A percentile compares a stretch with the other conserved stretches of the same genome.
phyloP scores from a whole-genome alignment of 148 eudicot genomes.

The Mesembryanthemum crystallinum region DNA sequence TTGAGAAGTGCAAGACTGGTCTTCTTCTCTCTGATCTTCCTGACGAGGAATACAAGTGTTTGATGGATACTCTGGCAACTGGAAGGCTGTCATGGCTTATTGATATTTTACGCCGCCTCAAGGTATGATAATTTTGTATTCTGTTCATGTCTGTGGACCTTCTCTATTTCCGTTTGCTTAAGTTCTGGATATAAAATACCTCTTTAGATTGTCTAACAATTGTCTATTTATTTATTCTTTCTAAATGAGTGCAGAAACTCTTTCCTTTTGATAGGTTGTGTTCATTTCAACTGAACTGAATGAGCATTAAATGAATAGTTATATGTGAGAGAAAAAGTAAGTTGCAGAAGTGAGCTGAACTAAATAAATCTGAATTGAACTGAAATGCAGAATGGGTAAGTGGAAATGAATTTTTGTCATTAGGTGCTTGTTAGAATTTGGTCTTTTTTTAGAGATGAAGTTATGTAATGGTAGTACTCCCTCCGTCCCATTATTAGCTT shows the following conservation, averaged over 20 bases:
- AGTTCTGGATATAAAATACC: neutral
- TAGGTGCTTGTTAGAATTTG: neutral
- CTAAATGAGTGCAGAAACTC: neutral
- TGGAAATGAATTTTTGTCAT: too few relatives aligned
- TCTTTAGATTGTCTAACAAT: neutral
- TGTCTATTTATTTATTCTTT: neutral
- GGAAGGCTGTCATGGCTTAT: slow-evolving; percentile 72
- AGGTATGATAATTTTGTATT: slow-evolving; percentile 39
- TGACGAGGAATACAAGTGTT: slow-evolving; percentile 56
- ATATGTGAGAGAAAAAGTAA: too few relatives aligned
- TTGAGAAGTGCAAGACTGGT: slow-evolving; percentile 70
- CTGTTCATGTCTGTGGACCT: neutral
- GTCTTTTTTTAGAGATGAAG: too few relatives aligned
- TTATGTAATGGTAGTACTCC: too few relatives aligned
- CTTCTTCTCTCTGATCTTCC: slow-evolving; percentile 78
- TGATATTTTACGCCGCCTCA: slow-evolving; percentile 76
- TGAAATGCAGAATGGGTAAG: too few relatives aligned
- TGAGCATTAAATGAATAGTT: too few relatives aligned
- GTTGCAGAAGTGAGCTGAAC: too few relatives aligned
- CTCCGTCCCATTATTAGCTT: too few relatives aligned
- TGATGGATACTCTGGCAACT: slow-evolving; percentile 78
- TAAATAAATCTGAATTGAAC: too few relatives aligned
- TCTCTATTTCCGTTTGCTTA: slow-evolving; percentile 13
- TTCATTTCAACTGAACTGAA: too few relatives aligned
- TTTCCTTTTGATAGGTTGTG: neutral